Percentiles rank a stretch among this genome's conserved stretches.
phyloP scores from a whole-genome alignment of 1,284 basidiomycete species.

The Laetiporus sulphureus region DNA sequence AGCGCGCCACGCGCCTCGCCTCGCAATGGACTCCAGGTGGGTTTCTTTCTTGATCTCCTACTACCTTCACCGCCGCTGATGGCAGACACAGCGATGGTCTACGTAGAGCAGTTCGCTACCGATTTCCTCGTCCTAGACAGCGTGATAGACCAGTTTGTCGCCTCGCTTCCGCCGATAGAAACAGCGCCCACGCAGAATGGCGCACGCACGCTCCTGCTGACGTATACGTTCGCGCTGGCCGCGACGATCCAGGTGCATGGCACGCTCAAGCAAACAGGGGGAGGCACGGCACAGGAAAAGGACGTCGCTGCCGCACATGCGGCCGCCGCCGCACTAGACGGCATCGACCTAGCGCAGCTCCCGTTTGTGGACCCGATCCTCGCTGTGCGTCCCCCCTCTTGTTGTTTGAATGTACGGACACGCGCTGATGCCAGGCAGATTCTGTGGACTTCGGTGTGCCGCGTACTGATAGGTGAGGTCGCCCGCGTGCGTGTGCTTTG shows the following conservation, averaged over 20 bases:
- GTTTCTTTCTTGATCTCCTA: not conserved
- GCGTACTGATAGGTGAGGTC: too few relatives aligned
- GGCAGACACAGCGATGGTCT: slow-evolving; percentile 8
- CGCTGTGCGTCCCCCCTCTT: slow-evolving; percentile 22
- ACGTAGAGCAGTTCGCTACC: slow-evolving; percentile 16
- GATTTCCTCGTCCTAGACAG: slow-evolving; percentile 17
- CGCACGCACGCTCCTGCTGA: slow-evolving; percentile 17
- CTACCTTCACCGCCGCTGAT: not conserved
- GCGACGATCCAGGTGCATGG: slow-evolving; percentile 23
- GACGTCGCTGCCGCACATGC: slow-evolving; percentile 18
- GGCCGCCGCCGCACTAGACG: slow-evolving; percentile 13
- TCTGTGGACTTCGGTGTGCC: too few relatives aligned
- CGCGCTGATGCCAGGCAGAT: too few relatives aligned
- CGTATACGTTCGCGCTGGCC: slow-evolving; percentile 18
- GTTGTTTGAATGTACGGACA: too few relatives aligned
- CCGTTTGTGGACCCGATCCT: slow-evolving; percentile 21
- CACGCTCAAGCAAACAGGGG: slow-evolving; percentile 13
- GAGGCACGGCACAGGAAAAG: slow-evolving; percentile 15
- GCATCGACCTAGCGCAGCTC: slow-evolving; percentile 9
- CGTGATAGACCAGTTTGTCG: slow-evolving; percentile 19
- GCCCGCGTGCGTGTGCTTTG: too few relatives aligned
- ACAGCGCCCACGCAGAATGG: slow-evolving; percentile 10
- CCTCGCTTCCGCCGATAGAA: slow-evolving; percentile 14
- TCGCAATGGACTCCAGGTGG: slow-evolving; percentile 20
- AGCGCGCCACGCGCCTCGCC: slow-evolving; percentile 26